Evolutionary conservation across 768 basidiomycete species (phyloP).

Genomic region (Mycena filopes): DNA sequence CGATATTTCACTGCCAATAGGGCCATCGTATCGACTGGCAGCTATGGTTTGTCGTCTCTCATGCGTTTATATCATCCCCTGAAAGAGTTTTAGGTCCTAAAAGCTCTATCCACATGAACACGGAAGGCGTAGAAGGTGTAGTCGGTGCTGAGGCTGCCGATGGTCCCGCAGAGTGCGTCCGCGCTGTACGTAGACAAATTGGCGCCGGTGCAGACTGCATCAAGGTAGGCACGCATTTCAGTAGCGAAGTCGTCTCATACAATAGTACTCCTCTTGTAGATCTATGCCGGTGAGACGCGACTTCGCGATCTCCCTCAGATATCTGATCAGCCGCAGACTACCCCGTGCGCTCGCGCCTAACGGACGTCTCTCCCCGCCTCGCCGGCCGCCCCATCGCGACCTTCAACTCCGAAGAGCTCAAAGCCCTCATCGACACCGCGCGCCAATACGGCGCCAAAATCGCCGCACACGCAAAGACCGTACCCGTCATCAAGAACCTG

Average conservation of each 20-base stretch:
- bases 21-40: conserved; percentile 70
- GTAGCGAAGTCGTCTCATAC: conserved; percentile 10
- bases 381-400: conserved; percentile 50
- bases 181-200: conserved; percentile 68
- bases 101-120: conserved; percentile 53
- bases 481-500: conserved; percentile 46
- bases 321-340: conserved; percentile 53
- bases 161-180: conserved; percentile 63
- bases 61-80: neutral
- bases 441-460: conserved; percentile 65
- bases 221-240: conserved; percentile 46
- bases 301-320: neutral
- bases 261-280: conserved; percentile 42
- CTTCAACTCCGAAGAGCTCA: conserved; percentile 58
- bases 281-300: conserved; percentile 51
- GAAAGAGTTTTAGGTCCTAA: conserved; percentile 58
- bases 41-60: conserved; percentile 56
- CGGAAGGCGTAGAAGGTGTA: conserved; percentile 65
- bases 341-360: conserved; percentile 57
- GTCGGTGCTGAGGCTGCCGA: conserved; percentile 69
- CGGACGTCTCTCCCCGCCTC: conserved; percentile 50
- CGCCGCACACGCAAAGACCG: conserved; percentile 61
- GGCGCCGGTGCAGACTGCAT: conserved; percentile 77
- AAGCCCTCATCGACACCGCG: conserved; percentile 61
- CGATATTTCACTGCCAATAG: conserved; percentile 69